Base-by-base conservation (phyloP, 1,284 basidiomycete genomes). In the Athelia psychrophila region DNA sequence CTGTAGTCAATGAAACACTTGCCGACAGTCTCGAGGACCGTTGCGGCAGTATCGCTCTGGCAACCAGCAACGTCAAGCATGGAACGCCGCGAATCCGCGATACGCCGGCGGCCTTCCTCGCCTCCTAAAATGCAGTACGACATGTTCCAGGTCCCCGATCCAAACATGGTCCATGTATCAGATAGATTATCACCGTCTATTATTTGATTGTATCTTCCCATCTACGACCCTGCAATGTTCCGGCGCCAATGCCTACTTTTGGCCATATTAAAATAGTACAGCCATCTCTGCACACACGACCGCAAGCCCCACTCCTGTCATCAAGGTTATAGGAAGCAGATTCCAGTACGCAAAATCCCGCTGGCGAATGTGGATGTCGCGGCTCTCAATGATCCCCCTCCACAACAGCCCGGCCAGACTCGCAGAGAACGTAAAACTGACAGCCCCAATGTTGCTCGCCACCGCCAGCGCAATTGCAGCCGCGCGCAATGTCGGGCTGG, bases 401-500 rank as follows among this genome's bases (percentile, higher is more conserved):
- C 96, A 98, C 10, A 98, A 77, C 49, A 98, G 70, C 0, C 95
- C 95, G 0, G 95, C 95, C 10, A 98, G 79, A 54, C 91, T 94
- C 0, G 93, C 93, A 2, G 89, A 88, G 66, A 96, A 95, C 15
- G 93, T 93, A 60, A 94, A 90, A 51, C 88, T 91, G 60, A 96
- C 88, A 1, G 96, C 95, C 6, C 95, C 95, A 44, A 95, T 91
- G 66, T 98, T 98, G 51, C 86, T 90, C 1, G 91, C 91, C 12
- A 91, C 68, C 0, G 90, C 90, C n/a, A 91, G 77, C 3, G 88
- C 74, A 63, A 81, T 86, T 40, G 77, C 65, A 36, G 73, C 67
- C 50, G 70, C 76, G n/a, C 67, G 65, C 35, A 72, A 54, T 40
- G 60, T 51, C 23, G 55, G 51, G 18, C 51, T 32, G 22, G 57